These are phyloP conservation scores for Boletus semigastroideus DNA, from an alignment of 1,284 basidiomycete species.

Conservation along the genomic window DNA sequence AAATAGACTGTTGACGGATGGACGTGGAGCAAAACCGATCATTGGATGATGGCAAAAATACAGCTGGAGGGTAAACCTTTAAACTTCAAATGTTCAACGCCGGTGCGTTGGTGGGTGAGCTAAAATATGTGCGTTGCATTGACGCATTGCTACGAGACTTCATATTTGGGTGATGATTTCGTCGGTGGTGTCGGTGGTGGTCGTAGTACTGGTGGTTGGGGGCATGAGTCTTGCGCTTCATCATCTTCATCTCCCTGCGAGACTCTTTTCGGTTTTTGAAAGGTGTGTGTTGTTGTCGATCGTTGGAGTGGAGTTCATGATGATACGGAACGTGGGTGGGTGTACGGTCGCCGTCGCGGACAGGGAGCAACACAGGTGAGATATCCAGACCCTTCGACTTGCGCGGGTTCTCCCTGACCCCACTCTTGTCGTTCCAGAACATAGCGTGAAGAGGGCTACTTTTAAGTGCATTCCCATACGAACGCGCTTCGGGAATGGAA, in stretches of 20 bases:
- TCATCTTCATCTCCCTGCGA: constrained; percentile 60
- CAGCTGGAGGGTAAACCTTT: constrained; percentile 18
- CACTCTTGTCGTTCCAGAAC: constrained; percentile 51
- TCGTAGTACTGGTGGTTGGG: constrained; percentile 36
- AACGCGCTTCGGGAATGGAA: constrained; percentile 17
- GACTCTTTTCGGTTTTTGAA: constrained; percentile 55
- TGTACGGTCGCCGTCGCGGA: constrained; percentile 57
- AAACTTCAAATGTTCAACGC: constrained; percentile 32
- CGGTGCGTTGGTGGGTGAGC: constrained; percentile 34
- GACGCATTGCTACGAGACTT: constrained; percentile 61
- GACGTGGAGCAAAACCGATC: constrained; percentile 11
- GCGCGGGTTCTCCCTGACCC: constrained; percentile 18
- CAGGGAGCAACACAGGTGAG: constrained; percentile 55
- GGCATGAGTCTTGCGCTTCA: constrained; percentile 55
- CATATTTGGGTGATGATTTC: constrained; percentile 60
- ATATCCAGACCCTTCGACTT: constrained; percentile 35
- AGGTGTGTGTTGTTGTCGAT: constrained; percentile 37
- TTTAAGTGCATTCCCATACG: constrained; percentile 45
- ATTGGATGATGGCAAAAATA: constrained; percentile 17
- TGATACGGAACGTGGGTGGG: constrained; percentile 38
- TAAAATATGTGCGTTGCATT: constrained; percentile 55
- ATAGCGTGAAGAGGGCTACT: constrained; percentile 56
- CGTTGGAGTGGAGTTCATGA: constrained; percentile 29
- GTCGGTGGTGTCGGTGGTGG: constrained; percentile 35
- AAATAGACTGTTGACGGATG: constrained; percentile 7